phyloP scores from a whole-genome alignment of 78 protist species.

The Dictyostelium capitatum region DNA sequence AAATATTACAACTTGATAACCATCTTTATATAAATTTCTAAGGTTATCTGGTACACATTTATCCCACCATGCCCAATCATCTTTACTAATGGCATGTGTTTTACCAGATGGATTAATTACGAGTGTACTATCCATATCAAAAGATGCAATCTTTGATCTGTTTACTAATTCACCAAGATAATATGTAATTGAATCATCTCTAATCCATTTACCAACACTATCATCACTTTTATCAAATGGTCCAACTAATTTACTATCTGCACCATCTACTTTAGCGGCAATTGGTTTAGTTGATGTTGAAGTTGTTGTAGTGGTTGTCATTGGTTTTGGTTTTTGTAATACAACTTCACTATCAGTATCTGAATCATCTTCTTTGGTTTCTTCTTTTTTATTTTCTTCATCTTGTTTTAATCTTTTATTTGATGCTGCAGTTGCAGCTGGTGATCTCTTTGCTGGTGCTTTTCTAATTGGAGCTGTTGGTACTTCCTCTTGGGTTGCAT shows the following conservation, averaged over 20 bases:
- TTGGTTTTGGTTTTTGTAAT: background rate
- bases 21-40: constrained; percentile 16
- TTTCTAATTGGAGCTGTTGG: constrained; percentile 14
- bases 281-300: constrained; percentile 20
- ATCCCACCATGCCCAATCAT: constrained; percentile 75
- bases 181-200: background rate
- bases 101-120: constrained; percentile 38
- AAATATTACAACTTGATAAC: constrained; percentile 44
- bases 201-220: constrained; percentile 23
- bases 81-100: background rate
- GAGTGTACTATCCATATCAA: constrained; percentile 74
- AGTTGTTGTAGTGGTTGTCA: background rate
- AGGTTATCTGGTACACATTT: constrained; percentile 27
- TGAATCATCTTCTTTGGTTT: constrained; percentile 19
- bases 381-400: background rate
- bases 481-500: background rate
- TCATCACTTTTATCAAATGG: constrained; percentile 1
- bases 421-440: background rate
- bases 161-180: constrained; percentile 14
- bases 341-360: background rate
- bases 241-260: background rate
- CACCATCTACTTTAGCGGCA: background rate
- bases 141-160: constrained; percentile 50
- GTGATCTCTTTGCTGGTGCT: background rate
- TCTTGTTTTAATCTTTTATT: background rate